phyloP scores from a whole-genome alignment of 352 stramenopile species.

The Globisporangium iwayamae region DNA sequence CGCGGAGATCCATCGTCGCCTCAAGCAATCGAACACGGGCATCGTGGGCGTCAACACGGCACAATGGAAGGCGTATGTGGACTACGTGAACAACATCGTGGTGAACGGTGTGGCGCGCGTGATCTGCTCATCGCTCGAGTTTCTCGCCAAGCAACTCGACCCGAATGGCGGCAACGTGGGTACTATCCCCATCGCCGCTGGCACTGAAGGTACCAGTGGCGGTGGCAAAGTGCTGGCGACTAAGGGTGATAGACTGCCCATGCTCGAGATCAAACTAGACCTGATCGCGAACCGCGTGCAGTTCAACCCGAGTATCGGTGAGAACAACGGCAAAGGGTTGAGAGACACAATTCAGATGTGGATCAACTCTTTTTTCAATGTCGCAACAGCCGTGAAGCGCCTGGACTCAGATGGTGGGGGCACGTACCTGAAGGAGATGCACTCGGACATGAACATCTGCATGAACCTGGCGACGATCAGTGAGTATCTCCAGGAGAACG shows the following conservation, averaged over 20 bases:
- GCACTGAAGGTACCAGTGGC: slow-evolving; percentile 34
- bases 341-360: slow-evolving; percentile 94
- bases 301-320: slow-evolving; percentile 86
- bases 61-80: slow-evolving; percentile 97
- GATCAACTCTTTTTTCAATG: slow-evolving; percentile 96
- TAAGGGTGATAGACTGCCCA: slow-evolving; percentile 73
- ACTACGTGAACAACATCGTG: slow-evolving; percentile 98
- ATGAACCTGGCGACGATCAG: slow-evolving; percentile 93
- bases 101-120: slow-evolving; percentile 90
- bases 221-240: slow-evolving; percentile 27
- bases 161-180: slow-evolving; percentile 50
- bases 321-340: slow-evolving; percentile 92
- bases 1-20: slow-evolving; percentile 92
- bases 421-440: slow-evolving; percentile 97
- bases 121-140: slow-evolving; percentile 87
- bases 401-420: slow-evolving; percentile 93
- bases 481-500: slow-evolving; percentile 91
- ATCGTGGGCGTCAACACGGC: slow-evolving; percentile 92
- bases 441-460: slow-evolving; percentile 94
- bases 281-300: slow-evolving; percentile 86
- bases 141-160: slow-evolving; percentile 94
- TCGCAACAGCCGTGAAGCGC: slow-evolving; percentile 94
- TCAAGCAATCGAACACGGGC: slow-evolving; percentile 96
- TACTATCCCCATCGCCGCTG: slow-evolving; percentile 23
- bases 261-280: slow-evolving; percentile 97